Base-by-base conservation (phyloP, 2,329 filamentous ascomycete species). In the Stylonectria norvegica region DNA sequence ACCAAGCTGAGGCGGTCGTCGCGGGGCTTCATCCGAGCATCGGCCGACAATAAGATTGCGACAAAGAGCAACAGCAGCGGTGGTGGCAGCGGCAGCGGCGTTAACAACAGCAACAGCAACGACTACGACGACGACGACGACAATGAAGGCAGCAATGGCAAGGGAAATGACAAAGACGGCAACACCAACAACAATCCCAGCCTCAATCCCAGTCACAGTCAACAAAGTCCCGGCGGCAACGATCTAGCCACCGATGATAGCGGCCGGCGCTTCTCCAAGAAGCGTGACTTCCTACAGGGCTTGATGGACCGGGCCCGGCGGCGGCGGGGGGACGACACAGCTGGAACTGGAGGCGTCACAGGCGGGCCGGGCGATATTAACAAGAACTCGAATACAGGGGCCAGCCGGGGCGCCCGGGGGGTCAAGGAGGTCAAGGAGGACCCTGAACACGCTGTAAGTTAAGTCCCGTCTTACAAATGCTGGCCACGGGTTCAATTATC, bases 361-460 rank as follows among this genome's bases (percentile, higher is more conserved):
- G 32, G 32, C 39, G 36, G 39, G 16, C 7, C 12, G 22, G 22
- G 22, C 22, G 22, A 12, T 25, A 12, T 25, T 12, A 25, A 12
- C 22, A 12, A 25, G 22, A 15, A n/a, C n/a, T n/a, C n/a, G n/a
- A n/a, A n/a, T n/a, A n/a, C n/a, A n/a, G n/a, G n/a, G n/a, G n/a
- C n/a, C n/a, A n/a, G n/a, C n/a, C n/a, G n/a, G n/a, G n/a, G n/a
- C n/a, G n/a, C n/a, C n/a, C n/a, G n/a, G n/a, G n/a, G n/a, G n/a
- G n/a, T n/a, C n/a, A n/a, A n/a, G n/a, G n/a, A n/a, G n/a, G n/a
- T n/a, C n/a, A n/a, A n/a, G 14, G 15, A 30, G 27, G 8, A 42
- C 39, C 36, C 35, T 34, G 15, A 44, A 27, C 39, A 45, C 38
- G 36, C 42, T 51, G 53, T 56, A 56, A 56, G 53, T 50, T 25